Base-by-base conservation (phyloP, 2,329 filamentous ascomycete genomes). In the Stagonosporopsis tanaceti region DNA sequence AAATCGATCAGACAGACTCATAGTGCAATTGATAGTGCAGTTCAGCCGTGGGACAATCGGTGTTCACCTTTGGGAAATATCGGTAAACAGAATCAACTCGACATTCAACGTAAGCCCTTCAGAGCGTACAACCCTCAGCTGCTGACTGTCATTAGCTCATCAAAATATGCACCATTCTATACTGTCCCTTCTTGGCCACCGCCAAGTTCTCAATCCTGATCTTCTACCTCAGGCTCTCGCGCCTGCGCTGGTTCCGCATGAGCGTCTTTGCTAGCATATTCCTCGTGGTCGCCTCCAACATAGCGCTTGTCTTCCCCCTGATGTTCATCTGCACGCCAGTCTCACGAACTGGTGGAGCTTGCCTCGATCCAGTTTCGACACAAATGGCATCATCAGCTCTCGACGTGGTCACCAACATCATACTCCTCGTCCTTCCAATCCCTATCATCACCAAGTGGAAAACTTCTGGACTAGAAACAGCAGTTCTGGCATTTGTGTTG, bases 261-360 rank as follows among this genome's bases (percentile, higher is more conserved):
- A 53, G 55, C 22, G 45, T 63, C 30, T 63, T 56, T 25, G 52
- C 52, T 22, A 63, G 41, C 53, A 66, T 67, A 54, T 62, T 68
- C 50, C 47, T 70, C 37, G 62, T 67, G 15, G 53, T 68, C 12
- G 60, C 59, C 0, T 66, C 62, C 54, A 65, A 62, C 32, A 57
- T 64, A 4, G 65, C 58, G 2, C 50, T 67, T 9, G 52, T 68
- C 12, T 65, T 70, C 28, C 58, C 62, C 0, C 46, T 68, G 24
- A 51, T 68, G n/a, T 69, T 69, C 48, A 52, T 66, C 6, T 70
- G 67, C 38, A 60, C 35, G 1, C 67, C 65, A 8, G 59, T 68
- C 24, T 47, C 37, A 30, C 58, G 52, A 28, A 59, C 42, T 4
- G 38, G 12, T 6, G 65, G 57, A n/a, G 50, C 41, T 2, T 70